Conservation (phyloP, 257 asterid genomes). For the Echium plantagineum region DNA sequence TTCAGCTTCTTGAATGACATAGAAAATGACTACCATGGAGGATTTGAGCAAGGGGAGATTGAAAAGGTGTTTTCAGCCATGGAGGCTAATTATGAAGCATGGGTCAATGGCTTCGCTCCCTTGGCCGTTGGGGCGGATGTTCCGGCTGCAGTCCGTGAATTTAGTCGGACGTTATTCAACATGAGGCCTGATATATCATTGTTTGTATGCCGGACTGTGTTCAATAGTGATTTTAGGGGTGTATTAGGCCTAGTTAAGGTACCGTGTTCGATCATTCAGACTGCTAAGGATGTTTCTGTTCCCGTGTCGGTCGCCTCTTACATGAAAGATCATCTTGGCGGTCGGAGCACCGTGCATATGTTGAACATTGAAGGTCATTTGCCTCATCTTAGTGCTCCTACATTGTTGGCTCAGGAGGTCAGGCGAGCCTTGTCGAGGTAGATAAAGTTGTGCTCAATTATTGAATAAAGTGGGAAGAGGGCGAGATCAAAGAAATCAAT, state of each 20-base stretch:
- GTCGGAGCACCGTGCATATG: constrained; percentile 56
- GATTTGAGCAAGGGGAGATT: constrained; percentile 64
- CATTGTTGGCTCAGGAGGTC: constrained; percentile 66
- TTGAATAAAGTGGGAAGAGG: neutral
- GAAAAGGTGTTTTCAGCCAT: constrained; percentile 68
- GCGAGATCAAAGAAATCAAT: neutral
- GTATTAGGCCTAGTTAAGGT: constrained; percentile 59
- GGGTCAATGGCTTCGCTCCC: constrained; percentile 92
- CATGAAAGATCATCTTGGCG: constrained; percentile 67
- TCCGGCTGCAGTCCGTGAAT: constrained; percentile 79
- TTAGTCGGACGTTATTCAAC: constrained; percentile 74
- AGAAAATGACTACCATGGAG: constrained; percentile 57
- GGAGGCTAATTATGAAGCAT: constrained; percentile 83
- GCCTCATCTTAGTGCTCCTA: constrained; percentile 86
- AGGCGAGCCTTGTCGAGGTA: constrained; percentile 44
- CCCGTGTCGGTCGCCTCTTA: constrained; percentile 76
- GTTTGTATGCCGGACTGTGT: constrained; percentile 59
- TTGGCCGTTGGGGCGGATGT: constrained; percentile 95
- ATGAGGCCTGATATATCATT: constrained; percentile 91
- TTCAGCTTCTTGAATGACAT: constrained; percentile 60
- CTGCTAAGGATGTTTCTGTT: constrained; percentile 71
- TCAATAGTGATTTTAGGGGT: constrained; percentile 66
- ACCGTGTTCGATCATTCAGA: constrained; percentile 81
- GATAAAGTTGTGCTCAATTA: neutral
- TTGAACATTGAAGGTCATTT: constrained; percentile 67